Evolutionary conservation across 106 monocot species (phyloP).

Genomic region (Apostasia shenzhenica): DNA sequence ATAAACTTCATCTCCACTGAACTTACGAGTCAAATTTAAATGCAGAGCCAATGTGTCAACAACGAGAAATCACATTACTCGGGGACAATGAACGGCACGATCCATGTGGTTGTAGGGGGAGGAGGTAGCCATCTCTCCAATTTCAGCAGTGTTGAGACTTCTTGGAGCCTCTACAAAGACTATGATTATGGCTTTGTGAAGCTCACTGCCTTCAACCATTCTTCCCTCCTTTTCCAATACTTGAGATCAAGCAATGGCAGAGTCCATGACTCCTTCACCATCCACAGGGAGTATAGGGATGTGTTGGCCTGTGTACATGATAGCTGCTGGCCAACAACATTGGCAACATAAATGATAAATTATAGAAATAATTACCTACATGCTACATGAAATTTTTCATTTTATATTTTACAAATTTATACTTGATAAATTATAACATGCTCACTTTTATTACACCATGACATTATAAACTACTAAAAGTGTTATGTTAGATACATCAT

Average conservation of each 20-base stretch:
- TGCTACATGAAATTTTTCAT: no score
- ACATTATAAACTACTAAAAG: no score
- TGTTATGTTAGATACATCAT: no score
- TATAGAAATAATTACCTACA: no score
- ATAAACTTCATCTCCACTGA: no score
- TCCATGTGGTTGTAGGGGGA: constrained; percentile 82
- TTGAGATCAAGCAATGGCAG: constrained; percentile 68
- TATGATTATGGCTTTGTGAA: constrained; percentile 74
- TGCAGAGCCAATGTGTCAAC: constrained; percentile 70
- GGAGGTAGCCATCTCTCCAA: constrained; percentile 71
- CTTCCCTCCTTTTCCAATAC: constrained; percentile 85
- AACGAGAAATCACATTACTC: constrained; percentile 54
- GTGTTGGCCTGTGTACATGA: constrained; percentile 74
- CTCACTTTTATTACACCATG: no score
- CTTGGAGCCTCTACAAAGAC: constrained; percentile 71
- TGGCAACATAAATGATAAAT: constrained; percentile 30
- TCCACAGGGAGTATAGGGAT: constrained; percentile 81
- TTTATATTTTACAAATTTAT: no score
- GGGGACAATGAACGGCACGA: constrained; percentile 74
- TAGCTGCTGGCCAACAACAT: constrained; percentile 68
- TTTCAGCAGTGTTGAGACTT: constrained; percentile 38
- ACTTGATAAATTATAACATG: no score
- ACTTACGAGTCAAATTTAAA: not conserved
- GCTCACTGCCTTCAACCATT: constrained; percentile 86
- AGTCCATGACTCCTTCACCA: constrained; percentile 90